These are phyloP conservation scores for Jaltomata sinuosa DNA, from an alignment of 257 asterid genomes.

Conservation along the genomic window DNA sequence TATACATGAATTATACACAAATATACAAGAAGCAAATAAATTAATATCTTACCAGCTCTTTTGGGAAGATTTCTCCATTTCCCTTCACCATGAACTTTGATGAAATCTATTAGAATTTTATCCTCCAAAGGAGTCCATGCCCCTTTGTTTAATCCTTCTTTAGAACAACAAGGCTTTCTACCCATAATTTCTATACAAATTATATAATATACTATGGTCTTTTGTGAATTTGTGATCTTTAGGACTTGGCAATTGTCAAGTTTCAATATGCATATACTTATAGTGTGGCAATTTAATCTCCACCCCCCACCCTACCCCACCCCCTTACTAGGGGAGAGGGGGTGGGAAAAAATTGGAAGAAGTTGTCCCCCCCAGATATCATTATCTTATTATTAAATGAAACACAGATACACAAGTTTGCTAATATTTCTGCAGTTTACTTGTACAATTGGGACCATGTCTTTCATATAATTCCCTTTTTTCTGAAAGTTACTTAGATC, in stretches of 20 bases:
- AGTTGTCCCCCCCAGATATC: background rate
- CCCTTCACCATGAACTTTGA: constrained; percentile 1
- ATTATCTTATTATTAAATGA: constrained; percentile 2
- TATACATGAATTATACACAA: background rate
- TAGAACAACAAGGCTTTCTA: constrained; percentile 2
- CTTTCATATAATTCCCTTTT: background rate
- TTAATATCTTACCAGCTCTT: background rate
- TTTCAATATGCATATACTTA: background rate
- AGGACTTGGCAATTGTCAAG: background rate
- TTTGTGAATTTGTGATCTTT: background rate
- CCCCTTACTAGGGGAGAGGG: background rate
- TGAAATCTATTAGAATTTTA: background rate
- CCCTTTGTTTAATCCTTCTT: constrained; percentile 1
- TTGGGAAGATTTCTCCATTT: constrained; percentile 5
- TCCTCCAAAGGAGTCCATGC: background rate
- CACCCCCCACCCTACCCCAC: background rate
- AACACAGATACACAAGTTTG: background rate
- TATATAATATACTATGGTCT: background rate
- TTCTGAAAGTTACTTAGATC: background rate
- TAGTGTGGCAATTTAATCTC: background rate
- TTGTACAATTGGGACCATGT: background rate
- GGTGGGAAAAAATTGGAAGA: background rate
- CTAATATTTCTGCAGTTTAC: background rate
- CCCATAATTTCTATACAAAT: background rate
- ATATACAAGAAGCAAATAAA: background rate